Conservation (phyloP, 2,329 filamentous ascomycete species). For the Penicillium sp. region DNA sequence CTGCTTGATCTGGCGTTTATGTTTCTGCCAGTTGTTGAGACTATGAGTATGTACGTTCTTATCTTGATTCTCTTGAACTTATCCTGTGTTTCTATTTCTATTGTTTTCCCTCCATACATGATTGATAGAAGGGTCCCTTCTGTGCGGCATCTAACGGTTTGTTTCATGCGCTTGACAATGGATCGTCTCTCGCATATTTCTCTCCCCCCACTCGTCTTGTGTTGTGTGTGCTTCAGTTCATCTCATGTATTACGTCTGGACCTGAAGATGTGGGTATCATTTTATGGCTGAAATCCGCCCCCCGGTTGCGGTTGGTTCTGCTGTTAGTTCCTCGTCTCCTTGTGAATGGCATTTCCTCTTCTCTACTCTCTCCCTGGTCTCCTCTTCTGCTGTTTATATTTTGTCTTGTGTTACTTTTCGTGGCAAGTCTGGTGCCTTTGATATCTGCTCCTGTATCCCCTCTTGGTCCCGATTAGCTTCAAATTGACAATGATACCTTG, state of each 20-base stretch:
- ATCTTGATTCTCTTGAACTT: not conserved
- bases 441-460: not conserved
- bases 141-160: conserved; percentile 7
- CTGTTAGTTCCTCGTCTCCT: conserved; percentile 1
- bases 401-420: conserved; percentile 8
- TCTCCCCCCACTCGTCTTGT: not conserved
- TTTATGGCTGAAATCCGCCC: too few relatives aligned
- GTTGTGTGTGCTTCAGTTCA: too few relatives aligned
- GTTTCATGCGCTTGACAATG: conserved; percentile 8
- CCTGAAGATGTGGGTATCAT: too few relatives aligned
- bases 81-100: not conserved
- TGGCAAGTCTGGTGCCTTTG: conserved; percentile 7
- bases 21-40: conserved; percentile 13
- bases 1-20: conserved; percentile 18
- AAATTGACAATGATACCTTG: conserved; percentile 16
- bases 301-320: too few relatives aligned
- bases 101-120: conserved; percentile 17
- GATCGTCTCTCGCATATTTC: not conserved
- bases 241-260: too few relatives aligned
- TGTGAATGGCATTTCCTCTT: too few relatives aligned
- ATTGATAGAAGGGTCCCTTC: conserved; percentile 20
- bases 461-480: conserved; percentile 8
- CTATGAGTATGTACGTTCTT: conserved; percentile 23
- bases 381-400: conserved; percentile 15
- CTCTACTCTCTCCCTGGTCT: conserved; percentile 1